Base-by-base conservation (phyloP, 2,329 filamentous ascomycete genomes). In the Trichoderma breve region DNA sequence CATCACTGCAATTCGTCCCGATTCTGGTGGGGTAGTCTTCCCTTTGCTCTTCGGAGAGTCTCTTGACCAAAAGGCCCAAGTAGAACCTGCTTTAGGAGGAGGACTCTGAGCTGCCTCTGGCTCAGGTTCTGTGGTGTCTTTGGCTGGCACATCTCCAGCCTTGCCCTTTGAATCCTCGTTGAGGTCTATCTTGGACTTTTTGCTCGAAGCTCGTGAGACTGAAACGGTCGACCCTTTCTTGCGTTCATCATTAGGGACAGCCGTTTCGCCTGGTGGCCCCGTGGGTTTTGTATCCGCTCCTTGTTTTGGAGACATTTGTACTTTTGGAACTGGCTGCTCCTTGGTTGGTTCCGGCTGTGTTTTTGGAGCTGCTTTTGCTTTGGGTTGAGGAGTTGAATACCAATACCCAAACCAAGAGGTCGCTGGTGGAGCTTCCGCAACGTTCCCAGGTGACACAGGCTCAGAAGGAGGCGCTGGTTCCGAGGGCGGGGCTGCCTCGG, bases 31-130 rank as follows among this genome's bases (percentile, higher is more conserved):
- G 2, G 77, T 39, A 12, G 77, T 70, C 63, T 82, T 82, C 0
- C 76, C 78, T 4, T 76, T 76, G 11, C 80, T 75, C 53, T 81
- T 83, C 8, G 82, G 79, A 2, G 84, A 80, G 74, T 91, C 89
- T 60, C 86, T 88, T 15, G 91, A 93, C 92, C 92, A 95, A 75
- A 95, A 95, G 0, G 91, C 92, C 93, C 93, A 95, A 0, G 91
- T 92, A 0, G 92, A 92, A 14, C 88, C 88, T 21, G 85, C 83
- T 18, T 86, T 83, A 6, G 85, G 85, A n/a, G 81, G 77, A 2
- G 81, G 76, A 9, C 78, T 76, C 70, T 78, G 69, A 9, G 78
- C 71, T 1, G 81, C 73, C 9, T 79, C 75, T n/a, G 77, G 69
- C 15, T 79, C 73, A 18, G 67, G 28, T 28, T 32, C 34, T 5